Base-by-base conservation (phyloP, 352 stramenopile species). In the Thraustochytrium sp. region DNA sequence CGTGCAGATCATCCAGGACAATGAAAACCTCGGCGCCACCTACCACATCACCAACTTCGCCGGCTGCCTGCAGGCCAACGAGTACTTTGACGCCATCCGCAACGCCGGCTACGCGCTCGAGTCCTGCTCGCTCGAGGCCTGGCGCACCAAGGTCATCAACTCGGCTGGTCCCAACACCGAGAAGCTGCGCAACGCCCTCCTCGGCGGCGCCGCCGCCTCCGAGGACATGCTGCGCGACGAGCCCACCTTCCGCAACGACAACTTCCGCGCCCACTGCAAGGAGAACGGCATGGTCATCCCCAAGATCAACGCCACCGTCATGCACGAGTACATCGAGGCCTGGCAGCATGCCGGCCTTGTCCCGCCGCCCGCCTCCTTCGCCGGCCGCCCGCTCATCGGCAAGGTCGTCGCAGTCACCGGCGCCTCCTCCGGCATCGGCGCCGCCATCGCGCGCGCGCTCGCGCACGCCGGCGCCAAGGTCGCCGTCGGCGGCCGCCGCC, bases 401-500 rank as follows among this genome's bases (percentile, higher is more conserved):
- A 95, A 96, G 85, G 90, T 96, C 63, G 92, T 89, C 4, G 86
- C 96, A 53, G 90, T 97, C 56, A 94, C 92, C 26, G 93, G 93
- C 59, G 93, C 92, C 5, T 95, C 92, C 0, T 92, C 89, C 11
- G 93, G 93, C 48, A 96, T 97, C 74, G 93, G 93, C 29, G 49
- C 76, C 86, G 87, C 89, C 34, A 96, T 97, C 76, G 90, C 91
- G 0, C 78, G 86, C 31, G 88, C 90, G 46, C 86, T 97, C 13
- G 90, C 91, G 11, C 78, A 76, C 1, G 87, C 90, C 13, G 93
- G 93, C 55, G 91, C 91, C 1, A 94, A 89, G 9, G 92, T 97
- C 29, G 89, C 89, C 5, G 91, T 97, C 49, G 91, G 91, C 0
- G 92, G 91, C 77, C 88, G 93, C 68, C 77, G 77, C 77, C 26